Evolutionary conservation across 78 protist species (phyloP).

Genomic region (Dictyostelium firmibasis): DNA sequence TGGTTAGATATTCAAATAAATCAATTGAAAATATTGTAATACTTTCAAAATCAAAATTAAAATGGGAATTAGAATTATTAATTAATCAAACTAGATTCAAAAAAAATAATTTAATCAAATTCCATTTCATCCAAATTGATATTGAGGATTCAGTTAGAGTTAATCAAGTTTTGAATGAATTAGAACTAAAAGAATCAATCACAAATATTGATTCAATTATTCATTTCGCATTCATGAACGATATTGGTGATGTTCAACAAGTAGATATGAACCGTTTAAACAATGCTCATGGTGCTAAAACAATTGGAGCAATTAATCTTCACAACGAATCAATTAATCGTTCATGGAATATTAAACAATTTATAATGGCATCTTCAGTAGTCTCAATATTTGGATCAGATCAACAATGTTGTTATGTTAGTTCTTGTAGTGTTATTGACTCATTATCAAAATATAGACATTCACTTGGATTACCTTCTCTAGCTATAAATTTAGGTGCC

Average conservation of each 20-base stretch:
- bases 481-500: neutral
- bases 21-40: constrained; percentile 17
- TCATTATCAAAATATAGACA: constrained; percentile 1
- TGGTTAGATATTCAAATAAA: neutral
- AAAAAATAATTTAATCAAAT: neutral
- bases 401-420: neutral
- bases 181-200: neutral
- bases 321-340: neutral
- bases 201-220: neutral
- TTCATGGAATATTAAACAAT: neutral
- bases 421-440: neutral
- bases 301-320: neutral
- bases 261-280: neutral
- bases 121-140: constrained; percentile 4
- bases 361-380: neutral
- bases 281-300: constrained; percentile 8
- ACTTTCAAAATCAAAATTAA: constrained; percentile 21
- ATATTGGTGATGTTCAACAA: neutral
- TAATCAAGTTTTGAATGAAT: neutral
- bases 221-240: neutral
- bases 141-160: neutral
- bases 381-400: neutral
- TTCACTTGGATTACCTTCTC: neutral
- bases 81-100: constrained; percentile 10
- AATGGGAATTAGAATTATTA: constrained; percentile 34